Evolutionary conservation across 2,329 filamentous ascomycete genomes (phyloP).

Genomic region (Fusarium cicatricum): DNA sequence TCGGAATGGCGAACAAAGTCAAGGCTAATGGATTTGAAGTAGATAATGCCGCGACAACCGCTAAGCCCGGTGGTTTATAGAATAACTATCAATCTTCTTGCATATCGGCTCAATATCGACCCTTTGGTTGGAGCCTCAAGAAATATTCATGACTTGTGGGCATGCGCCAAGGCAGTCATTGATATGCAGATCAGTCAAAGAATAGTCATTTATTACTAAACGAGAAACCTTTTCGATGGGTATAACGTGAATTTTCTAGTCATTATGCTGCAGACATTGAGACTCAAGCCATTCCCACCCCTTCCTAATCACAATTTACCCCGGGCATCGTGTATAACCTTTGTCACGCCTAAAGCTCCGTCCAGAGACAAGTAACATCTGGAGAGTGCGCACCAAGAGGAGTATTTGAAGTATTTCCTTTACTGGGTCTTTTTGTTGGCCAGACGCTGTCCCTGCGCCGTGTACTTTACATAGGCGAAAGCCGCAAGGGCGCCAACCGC

Average conservation of each 20-base stretch:
- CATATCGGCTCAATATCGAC: no score
- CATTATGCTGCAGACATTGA: no score
- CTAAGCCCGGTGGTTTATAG: not conserved
- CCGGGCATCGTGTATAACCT: conserved; percentile 27
- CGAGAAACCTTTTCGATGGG: no score
- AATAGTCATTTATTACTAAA: no score
- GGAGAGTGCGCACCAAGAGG: not conserved
- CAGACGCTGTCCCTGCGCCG: conserved; percentile 42
- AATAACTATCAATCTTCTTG: no score
- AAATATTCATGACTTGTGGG: no score
- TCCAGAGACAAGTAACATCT: not conserved
- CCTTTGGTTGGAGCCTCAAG: no score
- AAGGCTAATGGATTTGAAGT: not conserved
- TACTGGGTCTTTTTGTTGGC: conserved; percentile 46
- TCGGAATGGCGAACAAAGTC: not conserved
- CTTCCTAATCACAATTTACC: not conserved
- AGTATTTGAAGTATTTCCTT: not conserved
- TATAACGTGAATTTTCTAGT: no score
- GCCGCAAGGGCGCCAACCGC: conserved; percentile 45
- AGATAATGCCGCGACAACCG: not conserved
- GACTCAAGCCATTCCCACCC: not conserved
- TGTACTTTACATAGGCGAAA: conserved; percentile 47
- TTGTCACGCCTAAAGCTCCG: not conserved
- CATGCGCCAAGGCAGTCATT: no score
- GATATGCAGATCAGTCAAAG: no score